phyloP scores from a whole-genome alignment of 2,329 filamentous ascomycete genomes.

The Fusarium torulosum region DNA sequence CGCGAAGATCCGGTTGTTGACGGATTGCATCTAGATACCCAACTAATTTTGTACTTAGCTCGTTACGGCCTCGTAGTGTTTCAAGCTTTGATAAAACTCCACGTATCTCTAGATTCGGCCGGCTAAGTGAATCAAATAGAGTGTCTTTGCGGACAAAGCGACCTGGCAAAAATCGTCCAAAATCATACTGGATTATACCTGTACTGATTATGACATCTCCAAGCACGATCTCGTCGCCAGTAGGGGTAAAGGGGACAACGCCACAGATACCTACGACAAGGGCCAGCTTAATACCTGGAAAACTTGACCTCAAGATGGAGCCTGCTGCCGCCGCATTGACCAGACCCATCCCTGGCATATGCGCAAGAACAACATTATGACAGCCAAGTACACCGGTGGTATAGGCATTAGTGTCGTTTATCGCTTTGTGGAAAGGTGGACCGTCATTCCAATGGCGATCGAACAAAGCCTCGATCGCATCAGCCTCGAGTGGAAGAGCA shows the following conservation, averaged over 20 bases:
- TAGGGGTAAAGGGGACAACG: neutral
- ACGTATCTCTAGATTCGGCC: neutral
- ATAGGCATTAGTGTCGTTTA: neutral
- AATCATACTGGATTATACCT: neutral
- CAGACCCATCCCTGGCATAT: slow-evolving; percentile 4
- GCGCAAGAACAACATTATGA: neutral
- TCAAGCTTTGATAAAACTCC: fast-evolving
- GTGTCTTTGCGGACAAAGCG: neutral
- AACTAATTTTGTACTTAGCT: fast-evolving
- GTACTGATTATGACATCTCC: slow-evolving; percentile 14
- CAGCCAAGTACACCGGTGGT: fast-evolving
- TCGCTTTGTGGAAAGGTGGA: fast-evolving
- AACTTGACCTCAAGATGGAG: neutral
- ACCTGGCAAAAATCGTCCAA: neutral
- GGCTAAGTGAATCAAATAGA: fast-evolving
- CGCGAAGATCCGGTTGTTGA: fast-evolving
- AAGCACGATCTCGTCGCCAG: fast-evolving
- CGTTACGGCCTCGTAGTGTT: neutral
- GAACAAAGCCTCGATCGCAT: too few species aligned
- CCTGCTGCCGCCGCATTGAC: neutral
- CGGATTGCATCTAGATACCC: neutral
- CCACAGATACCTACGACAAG: neutral
- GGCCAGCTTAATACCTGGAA: neutral
- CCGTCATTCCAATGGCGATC: neutral
- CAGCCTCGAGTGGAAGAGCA: too few species aligned